A percentile compares a stretch with the other conserved stretches of the same genome.
Conservation (phyloP, 2,329 filamentous ascomycete genomes). For the Beauveria bassiana region DNA sequence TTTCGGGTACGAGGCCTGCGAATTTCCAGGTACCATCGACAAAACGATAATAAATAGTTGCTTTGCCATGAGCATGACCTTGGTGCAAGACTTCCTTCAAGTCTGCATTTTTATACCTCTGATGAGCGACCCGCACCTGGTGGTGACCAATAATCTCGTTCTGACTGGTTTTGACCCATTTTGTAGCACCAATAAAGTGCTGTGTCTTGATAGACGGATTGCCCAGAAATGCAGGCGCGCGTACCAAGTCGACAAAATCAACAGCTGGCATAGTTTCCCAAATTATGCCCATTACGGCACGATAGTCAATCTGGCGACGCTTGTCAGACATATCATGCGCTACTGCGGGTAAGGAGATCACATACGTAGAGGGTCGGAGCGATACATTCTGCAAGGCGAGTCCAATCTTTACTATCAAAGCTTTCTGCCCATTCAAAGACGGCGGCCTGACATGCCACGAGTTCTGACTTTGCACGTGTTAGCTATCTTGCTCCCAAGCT, state of each 20-base stretch:
- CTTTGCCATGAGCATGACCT: constrained; percentile 48
- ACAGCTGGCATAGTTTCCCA: constrained; percentile 50
- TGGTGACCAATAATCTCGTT: constrained; percentile 44
- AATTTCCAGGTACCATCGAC: constrained; percentile 53
- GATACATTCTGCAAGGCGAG: constrained; percentile 44
- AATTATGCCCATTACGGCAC: constrained; percentile 39
- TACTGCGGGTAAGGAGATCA: not conserved
- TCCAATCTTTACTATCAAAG: constrained; percentile 41
- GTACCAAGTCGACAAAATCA: constrained; percentile 45
- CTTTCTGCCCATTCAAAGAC: constrained; percentile 57
- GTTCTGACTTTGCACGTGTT: not conserved
- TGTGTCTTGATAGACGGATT: constrained; percentile 47
- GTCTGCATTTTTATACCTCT: constrained; percentile 42
- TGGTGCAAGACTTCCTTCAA: constrained; percentile 40
- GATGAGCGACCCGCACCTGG: constrained; percentile 51
- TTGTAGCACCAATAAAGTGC: constrained; percentile 46
- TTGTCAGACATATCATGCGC: too few relatives aligned
- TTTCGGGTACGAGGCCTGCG: constrained; percentile 44
- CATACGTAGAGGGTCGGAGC: constrained; percentile 33
- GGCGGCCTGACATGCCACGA: constrained; percentile 8
- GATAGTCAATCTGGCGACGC: constrained; percentile 19
- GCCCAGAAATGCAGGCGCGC: constrained; percentile 43
- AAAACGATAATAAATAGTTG: constrained; percentile 47
- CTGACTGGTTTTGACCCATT: constrained; percentile 41
- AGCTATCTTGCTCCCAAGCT: not conserved